These are phyloP conservation scores for Heliamphora exappendiculata DNA, from an alignment of 148 eudicot genomes.

Conservation along the genomic window DNA sequence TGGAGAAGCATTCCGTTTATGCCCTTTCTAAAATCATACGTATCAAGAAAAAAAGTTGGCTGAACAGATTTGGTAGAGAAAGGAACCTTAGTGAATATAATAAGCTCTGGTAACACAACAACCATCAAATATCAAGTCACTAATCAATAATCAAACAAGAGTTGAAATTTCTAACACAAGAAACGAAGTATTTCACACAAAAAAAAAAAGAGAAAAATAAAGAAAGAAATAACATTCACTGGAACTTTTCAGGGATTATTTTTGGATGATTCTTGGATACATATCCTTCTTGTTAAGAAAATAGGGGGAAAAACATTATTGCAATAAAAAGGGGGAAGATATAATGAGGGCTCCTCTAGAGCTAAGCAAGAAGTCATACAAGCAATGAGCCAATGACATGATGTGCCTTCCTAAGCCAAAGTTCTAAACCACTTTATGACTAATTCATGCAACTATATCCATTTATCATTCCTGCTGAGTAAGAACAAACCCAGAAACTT, in stretches of 20 bases:
- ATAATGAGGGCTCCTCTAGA: not conserved
- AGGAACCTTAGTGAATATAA: not conserved
- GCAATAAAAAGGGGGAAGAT: not conserved
- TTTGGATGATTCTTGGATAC: not conserved
- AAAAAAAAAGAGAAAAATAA: not conserved
- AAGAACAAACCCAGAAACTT: conserved; percentile 6
- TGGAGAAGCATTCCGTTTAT: not conserved
- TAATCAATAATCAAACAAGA: not conserved
- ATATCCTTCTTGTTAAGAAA: not conserved
- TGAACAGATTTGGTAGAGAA: not conserved
- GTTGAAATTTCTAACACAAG: not conserved
- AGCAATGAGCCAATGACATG: not conserved
- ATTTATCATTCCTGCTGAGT: not conserved
- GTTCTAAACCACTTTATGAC: not conserved
- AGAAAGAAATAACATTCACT: not conserved
- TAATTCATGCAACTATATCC: not conserved
- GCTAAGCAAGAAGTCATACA: not conserved
- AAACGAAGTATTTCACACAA: not conserved
- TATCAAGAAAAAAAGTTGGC: not conserved
- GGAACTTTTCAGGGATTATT: not conserved
- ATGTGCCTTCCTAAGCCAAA: not conserved
- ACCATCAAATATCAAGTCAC: not conserved
- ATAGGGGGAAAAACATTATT: not conserved
- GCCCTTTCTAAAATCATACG: too few species aligned
- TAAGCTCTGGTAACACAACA: not conserved